Evolutionary conservation across 2,329 filamentous ascomycete species (phyloP).

Genomic region (Colletotrichum sp.): DNA sequence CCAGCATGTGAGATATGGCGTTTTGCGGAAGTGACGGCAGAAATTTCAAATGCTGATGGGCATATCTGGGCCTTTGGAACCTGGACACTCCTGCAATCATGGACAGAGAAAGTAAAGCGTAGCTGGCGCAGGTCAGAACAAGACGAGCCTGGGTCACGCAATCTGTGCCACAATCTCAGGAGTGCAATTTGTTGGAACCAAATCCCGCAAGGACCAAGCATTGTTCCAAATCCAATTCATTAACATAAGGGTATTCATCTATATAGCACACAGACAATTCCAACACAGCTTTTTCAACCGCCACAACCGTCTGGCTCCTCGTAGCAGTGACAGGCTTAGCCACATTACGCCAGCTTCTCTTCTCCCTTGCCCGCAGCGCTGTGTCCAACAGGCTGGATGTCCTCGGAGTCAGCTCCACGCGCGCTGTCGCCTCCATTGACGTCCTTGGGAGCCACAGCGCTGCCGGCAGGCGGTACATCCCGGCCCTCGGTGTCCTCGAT

Average conservation of each 20-base stretch:
- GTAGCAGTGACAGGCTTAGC: not conserved
- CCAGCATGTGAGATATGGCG: not conserved
- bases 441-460: not conserved
- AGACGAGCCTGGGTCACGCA: not conserved
- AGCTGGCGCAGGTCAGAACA: not conserved
- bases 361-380: conserved; percentile 5
- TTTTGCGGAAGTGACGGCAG: not conserved
- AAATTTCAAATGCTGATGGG: not conserved
- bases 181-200: not conserved
- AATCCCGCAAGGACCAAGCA: not conserved
- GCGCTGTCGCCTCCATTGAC: conserved; percentile 16
- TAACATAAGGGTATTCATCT: not conserved
- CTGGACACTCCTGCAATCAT: not conserved
- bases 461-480: not conserved
- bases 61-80: not conserved
- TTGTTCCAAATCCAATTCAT: not conserved
- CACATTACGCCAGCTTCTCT: conserved; percentile 10
- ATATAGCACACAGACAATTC: not conserved
- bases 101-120: not conserved
- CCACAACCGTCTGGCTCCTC: too few species aligned
- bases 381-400: conserved; percentile 12
- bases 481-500: conserved; percentile 61
- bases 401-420: conserved; percentile 19
- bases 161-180: not conserved
- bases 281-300: not conserved